Conservation (phyloP, 352 stramenopile genomes). For the Blastocystis sp. region DNA sequence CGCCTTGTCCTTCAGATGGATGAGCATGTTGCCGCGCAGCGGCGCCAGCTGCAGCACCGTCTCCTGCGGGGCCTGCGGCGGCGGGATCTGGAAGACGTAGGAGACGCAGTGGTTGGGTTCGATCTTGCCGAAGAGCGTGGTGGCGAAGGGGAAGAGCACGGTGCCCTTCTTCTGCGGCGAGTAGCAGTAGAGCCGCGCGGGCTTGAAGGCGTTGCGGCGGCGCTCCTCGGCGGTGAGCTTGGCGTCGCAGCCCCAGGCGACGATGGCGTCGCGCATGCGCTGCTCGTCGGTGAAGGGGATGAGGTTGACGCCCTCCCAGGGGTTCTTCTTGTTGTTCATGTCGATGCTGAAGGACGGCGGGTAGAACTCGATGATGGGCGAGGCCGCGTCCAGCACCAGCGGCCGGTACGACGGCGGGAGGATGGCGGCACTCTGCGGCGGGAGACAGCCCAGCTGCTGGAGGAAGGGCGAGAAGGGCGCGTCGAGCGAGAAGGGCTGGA, state of each 20-base stretch:
- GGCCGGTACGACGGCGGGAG: slow-evolving; percentile 80
- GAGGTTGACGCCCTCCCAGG: slow-evolving; percentile 97
- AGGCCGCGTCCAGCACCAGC: slow-evolving; percentile 89
- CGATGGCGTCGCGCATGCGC: slow-evolving; percentile 85
- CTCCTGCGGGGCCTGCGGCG: slow-evolving; percentile 62
- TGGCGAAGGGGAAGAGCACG: slow-evolving; percentile 30
- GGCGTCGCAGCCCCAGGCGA: slow-evolving; percentile 82
- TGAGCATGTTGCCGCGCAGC: slow-evolving; percentile 73
- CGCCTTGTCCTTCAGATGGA: slow-evolving; percentile 67
- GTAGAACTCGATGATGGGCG: slow-evolving; percentile 93
- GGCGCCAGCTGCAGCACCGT: slow-evolving; percentile 75
- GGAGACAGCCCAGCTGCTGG: slow-evolving; percentile 95
- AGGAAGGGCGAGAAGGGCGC: slow-evolving; percentile 92
- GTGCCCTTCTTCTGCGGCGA: slow-evolving; percentile 74
- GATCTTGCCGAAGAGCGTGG: slow-evolving; percentile 71
- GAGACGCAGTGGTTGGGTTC: slow-evolving; percentile 73
- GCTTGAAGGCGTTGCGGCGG: slow-evolving; percentile 81
- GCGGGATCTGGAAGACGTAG: slow-evolving; percentile 1
- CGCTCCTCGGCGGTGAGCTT: slow-evolving; percentile 85
- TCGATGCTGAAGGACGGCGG: slow-evolving; percentile 79
- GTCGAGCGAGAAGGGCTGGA: slow-evolving; percentile 82
- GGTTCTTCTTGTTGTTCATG: slow-evolving; percentile 90
- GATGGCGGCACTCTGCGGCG: slow-evolving; percentile 84
- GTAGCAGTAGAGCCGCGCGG: slow-evolving; percentile 81
- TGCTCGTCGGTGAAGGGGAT: slow-evolving; percentile 94